Evolutionary conservation across 805 yeast genomes (phyloP).

Genomic region (Jamesozyma hellenica): DNA sequence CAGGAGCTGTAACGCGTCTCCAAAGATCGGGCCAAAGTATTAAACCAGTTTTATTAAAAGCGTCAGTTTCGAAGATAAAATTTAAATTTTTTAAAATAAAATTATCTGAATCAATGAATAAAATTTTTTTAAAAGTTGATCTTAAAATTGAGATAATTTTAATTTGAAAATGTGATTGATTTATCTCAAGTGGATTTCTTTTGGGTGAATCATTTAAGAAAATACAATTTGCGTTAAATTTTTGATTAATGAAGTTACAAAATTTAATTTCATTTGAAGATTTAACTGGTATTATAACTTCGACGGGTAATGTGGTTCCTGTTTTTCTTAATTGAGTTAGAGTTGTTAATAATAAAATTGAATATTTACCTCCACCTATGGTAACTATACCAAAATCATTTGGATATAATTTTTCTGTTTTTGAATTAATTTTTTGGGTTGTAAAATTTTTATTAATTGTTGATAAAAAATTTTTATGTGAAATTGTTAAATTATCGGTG

Average conservation of each 20-base stretch:
- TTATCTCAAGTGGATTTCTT: constrained; percentile 29
- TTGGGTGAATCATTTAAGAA: constrained; percentile 42
- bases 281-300: constrained; percentile 60
- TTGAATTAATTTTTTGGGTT: too few relatives aligned
- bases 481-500: too few relatives aligned
- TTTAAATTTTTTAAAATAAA: constrained; percentile 61
- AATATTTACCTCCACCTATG: constrained; percentile 64
- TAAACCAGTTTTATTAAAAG: constrained; percentile 37
- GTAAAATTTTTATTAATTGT: too few relatives aligned
- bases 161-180: constrained; percentile 47
- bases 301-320: constrained; percentile 68
- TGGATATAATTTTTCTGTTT: background rate
- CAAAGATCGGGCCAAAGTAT: constrained; percentile 82
- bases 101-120: constrained; percentile 68
- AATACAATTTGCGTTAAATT: constrained; percentile 54
- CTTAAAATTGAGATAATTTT: constrained; percentile 62
- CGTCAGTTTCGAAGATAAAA: constrained; percentile 44
- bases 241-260: constrained; percentile 56
- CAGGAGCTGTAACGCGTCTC: constrained; percentile 74
- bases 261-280: constrained; percentile 60
- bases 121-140: constrained; percentile 62
- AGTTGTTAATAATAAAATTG: constrained; percentile 52
- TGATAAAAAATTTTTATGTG: too few relatives aligned
- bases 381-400: constrained; percentile 48
- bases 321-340: constrained; percentile 46